Base-by-base conservation (phyloP, 2,329 filamentous ascomycete species). In the Xylaria sp. region DNA sequence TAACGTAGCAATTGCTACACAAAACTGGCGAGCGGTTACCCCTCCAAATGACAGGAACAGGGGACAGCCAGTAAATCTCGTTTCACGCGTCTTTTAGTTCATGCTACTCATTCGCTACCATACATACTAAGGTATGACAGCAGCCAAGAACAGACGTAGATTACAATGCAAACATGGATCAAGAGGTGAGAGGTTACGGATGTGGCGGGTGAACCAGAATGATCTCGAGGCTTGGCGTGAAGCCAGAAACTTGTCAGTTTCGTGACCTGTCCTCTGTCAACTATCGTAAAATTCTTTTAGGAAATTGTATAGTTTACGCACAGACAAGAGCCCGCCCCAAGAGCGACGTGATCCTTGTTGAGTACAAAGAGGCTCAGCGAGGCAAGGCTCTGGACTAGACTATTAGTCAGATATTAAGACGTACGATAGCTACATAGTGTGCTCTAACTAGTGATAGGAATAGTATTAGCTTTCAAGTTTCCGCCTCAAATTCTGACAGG, bases 1-100 rank as follows among this genome's bases (percentile, higher is more conserved):
- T 42, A 20, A 48, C 9, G 63, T 66, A 59, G 53, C 63, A 66
- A 69, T 66, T 66, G 59, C 66, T 58, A 68, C 66, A 58, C 57
- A 51, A 51, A 61, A 42, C 44, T 44, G 33, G 40, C 53, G 36
- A 65, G 49, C 59, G 28, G 38, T 44, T 51, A 53, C 38, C 53
- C 38, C 33, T 53, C 42, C 4, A 44, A 53, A 53, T 48, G 59
- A 54, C 31, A 54, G 49, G 36, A 54, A 51, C 23, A 49, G 17
- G 57, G 61, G 26, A 23, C n/a, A 42, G 62, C 28, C n/a, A n/a
- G 23, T 42, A 42, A 26, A 57, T 58, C 31, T 49, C 23, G 57
- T 65, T 66, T 65, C 58, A 68, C 44, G 53, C 63, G 23, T 33
- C 17, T n/a, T 23, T 42, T 36, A 28, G 60, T 63, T 61, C 57